Evolutionary conservation across 2,329 filamentous ascomycete species (phyloP).

Genomic region (Lachnellula cervina): DNA sequence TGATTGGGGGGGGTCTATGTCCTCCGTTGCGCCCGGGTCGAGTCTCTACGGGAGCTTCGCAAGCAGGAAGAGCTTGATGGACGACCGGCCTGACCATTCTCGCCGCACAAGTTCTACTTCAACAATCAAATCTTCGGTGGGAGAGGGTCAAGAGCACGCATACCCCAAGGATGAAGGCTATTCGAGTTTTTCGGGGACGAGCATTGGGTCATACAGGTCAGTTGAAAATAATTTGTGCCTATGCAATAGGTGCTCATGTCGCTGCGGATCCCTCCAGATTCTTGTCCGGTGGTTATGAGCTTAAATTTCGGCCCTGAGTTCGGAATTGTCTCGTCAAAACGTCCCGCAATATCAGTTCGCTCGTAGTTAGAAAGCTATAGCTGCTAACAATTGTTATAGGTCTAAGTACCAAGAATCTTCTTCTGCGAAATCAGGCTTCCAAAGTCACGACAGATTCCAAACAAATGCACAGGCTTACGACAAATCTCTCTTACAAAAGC

Average conservation of each 20-base stretch:
- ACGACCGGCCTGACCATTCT: constrained; percentile 25
- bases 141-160: constrained; percentile 33
- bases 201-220: constrained; percentile 29
- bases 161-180: constrained; percentile 34
- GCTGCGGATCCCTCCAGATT: not conserved
- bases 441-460: constrained; percentile 32
- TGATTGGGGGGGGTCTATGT: constrained; percentile 38
- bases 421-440: constrained; percentile 24
- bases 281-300: not conserved
- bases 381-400: constrained; percentile 10
- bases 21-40: constrained; percentile 44
- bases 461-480: constrained; percentile 35
- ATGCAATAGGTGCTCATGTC: too few species aligned
- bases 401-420: constrained; percentile 23
- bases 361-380: not conserved
- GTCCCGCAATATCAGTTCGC: not conserved
- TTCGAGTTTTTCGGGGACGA: constrained; percentile 32
- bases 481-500: constrained; percentile 34
- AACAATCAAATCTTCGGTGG: constrained; percentile 43
- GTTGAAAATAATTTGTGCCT: constrained; percentile 9
- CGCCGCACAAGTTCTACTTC: constrained; percentile 36
- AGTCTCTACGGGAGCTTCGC: constrained; percentile 44
- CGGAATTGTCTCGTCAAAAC: too few species aligned
- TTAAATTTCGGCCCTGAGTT: not conserved
- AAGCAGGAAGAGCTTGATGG: constrained; percentile 25